phyloP scores from a whole-genome alignment of 305 asterid genomes.

The Fraxinus floribunda region DNA sequence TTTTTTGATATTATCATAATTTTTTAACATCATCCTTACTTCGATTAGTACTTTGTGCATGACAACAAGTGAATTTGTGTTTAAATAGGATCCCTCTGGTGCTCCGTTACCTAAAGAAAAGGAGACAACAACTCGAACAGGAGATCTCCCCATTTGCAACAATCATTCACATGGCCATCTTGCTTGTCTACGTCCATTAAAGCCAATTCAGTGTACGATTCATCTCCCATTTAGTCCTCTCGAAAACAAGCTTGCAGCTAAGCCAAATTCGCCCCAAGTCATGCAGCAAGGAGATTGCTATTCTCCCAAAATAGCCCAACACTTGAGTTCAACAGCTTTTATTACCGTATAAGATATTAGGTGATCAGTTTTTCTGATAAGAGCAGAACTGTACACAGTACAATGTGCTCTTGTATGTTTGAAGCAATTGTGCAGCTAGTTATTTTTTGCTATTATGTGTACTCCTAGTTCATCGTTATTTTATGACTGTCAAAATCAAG shows the following conservation, averaged over 20 bases:
- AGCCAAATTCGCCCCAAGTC: slow-evolving; percentile 24
- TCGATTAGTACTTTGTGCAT: background rate
- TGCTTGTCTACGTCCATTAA: slow-evolving; percentile 59
- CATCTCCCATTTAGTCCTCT: slow-evolving; percentile 41
- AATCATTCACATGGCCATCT: slow-evolving; percentile 42
- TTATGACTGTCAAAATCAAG: background rate
- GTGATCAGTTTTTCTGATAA: background rate
- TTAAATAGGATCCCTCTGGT: slow-evolving; percentile 42
- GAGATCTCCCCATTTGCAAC: slow-evolving; percentile 66
- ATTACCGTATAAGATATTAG: slow-evolving; percentile 43
- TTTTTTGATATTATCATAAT: background rate
- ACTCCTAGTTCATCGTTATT: slow-evolving; percentile 41
- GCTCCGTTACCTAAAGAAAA: slow-evolving; percentile 67
- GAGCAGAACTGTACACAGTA: background rate
- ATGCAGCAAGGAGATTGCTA: slow-evolving; percentile 19
- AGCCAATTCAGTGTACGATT: slow-evolving; percentile 28
- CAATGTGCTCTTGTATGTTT: slow-evolving; percentile 3
- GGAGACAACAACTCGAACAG: slow-evolving; percentile 44
- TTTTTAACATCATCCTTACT: background rate
- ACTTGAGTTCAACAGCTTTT: slow-evolving; percentile 37
- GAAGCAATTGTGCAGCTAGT: slow-evolving; percentile 24
- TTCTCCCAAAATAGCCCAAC: slow-evolving; percentile 31
- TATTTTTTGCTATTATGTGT: slow-evolving; percentile 24
- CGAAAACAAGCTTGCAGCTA: slow-evolving; percentile 39
- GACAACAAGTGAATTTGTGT: background rate